Percentiles rank a stretch among this genome's conserved stretches.
Conservation (phyloP, 1,284 basidiomycete species). For the Sanghuangporus weigelae region DNA sequence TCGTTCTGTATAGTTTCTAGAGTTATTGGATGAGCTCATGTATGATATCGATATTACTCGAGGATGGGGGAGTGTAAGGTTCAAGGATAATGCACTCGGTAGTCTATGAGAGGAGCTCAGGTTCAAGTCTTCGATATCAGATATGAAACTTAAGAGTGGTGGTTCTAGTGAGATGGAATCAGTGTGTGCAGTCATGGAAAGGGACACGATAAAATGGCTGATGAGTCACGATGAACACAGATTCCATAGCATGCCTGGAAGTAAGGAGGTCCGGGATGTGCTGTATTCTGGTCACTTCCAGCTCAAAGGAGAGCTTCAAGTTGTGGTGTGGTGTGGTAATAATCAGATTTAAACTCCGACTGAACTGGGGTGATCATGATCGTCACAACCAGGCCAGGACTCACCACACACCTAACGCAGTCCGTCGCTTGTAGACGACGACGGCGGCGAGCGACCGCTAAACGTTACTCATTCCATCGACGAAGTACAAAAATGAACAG, state of each 20-base stretch:
- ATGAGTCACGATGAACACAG: too few species aligned
- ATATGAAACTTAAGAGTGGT: neutral
- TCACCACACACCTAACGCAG: neutral
- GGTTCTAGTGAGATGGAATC: too few species aligned
- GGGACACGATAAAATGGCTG: too few species aligned
- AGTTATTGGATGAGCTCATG: neutral
- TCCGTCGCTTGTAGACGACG: neutral
- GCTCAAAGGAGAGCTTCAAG: neutral
- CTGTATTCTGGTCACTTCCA: too few species aligned
- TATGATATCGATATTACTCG: neutral
- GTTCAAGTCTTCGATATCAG: neutral
- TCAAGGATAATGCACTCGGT: neutral
- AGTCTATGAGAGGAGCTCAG: neutral
- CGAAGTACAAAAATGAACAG: neutral
- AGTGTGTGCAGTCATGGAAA: too few species aligned
- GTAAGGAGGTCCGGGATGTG: too few species aligned
- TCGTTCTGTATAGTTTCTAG: too few species aligned
- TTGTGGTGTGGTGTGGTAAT: neutral
- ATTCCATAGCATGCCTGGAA: too few species aligned
- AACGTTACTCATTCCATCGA: neutral
- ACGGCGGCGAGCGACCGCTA: slow-evolving; percentile 10
- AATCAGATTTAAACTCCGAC: slow-evolving; percentile 1
- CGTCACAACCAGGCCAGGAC: slow-evolving; percentile 3
- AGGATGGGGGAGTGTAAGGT: too few species aligned
- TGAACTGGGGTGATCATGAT: neutral